Percentiles rank a stretch among this genome's conserved stretches.
These are phyloP conservation scores for Tricholoma saponaceum DNA, from an alignment of 768 basidiomycete species.

Conservation along the genomic window DNA sequence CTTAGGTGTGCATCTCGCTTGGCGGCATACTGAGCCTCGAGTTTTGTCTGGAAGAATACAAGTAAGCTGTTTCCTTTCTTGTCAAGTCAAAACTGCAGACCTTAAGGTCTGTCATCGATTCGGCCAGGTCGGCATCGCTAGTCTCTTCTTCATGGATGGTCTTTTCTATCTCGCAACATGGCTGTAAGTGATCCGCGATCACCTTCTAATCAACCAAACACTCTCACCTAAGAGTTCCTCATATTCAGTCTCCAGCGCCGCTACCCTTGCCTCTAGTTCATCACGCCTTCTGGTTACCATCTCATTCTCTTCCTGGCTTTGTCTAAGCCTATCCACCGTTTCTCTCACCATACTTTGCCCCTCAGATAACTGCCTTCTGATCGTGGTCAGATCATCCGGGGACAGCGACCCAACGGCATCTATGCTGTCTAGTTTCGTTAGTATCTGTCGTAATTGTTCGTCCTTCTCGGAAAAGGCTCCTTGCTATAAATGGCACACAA, in stretches of 20 bases:
- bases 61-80: conserved; percentile 10
- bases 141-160: conserved; percentile 87
- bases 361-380: conserved; percentile 86
- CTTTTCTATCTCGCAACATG: conserved; percentile 58
- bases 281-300: conserved; percentile 76
- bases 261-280: conserved; percentile 81
- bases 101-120: conserved; percentile 91
- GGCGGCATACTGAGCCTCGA: conserved; percentile 89
- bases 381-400: conserved; percentile 72
- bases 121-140: conserved; percentile 75
- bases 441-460: conserved; percentile 81
- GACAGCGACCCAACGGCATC: conserved; percentile 65
- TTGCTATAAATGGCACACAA: conserved; percentile 46
- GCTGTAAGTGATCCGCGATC: conserved; percentile 11
- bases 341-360: conserved; percentile 84
- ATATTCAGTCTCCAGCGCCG: conserved; percentile 86
- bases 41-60: conserved; percentile 61
- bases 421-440: conserved; percentile 80
- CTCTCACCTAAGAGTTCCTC: conserved; percentile 89
- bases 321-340: conserved; percentile 82
- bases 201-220: conserved; percentile 6
- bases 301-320: conserved; percentile 91
- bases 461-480: conserved; percentile 96
- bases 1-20: conserved; percentile 86
- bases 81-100: conserved; percentile 29